phyloP scores from a whole-genome alignment of 257 asterid species.

The Solanum pennellii region DNA sequence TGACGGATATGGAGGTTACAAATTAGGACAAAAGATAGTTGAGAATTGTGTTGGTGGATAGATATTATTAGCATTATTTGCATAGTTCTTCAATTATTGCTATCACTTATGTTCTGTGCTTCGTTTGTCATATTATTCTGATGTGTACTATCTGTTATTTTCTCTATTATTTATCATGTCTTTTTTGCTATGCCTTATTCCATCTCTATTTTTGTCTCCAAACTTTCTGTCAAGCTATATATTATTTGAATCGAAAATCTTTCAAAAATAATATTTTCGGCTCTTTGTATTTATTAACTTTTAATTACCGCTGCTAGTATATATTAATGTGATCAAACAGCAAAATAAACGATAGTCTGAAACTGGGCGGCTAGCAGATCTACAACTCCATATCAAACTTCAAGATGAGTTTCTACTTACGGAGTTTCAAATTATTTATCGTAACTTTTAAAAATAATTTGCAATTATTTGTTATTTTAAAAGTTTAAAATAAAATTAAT shows the following conservation, averaged over 20 bases:
- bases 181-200: neutral
- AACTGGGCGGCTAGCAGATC: neutral
- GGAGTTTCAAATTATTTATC: neutral
- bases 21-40: neutral
- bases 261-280: neutral
- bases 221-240: too few species aligned
- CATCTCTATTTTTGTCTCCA: neutral
- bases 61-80: neutral
- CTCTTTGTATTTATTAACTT: neutral
- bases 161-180: neutral
- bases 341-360: neutral
- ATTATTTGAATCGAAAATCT: too few species aligned
- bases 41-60: neutral
- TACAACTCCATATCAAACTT: neutral
- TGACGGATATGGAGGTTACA: neutral
- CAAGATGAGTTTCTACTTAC: neutral
- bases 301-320: neutral
- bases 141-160: neutral
- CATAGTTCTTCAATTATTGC: neutral
- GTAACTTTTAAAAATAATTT: fast-evolving
- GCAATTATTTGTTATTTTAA: neutral
- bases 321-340: neutral
- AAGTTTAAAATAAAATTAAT: neutral
- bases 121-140: neutral
- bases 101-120: neutral